phyloP scores from a whole-genome alignment of 768 basidiomycete genomes.

The Podaxis rugospora region DNA sequence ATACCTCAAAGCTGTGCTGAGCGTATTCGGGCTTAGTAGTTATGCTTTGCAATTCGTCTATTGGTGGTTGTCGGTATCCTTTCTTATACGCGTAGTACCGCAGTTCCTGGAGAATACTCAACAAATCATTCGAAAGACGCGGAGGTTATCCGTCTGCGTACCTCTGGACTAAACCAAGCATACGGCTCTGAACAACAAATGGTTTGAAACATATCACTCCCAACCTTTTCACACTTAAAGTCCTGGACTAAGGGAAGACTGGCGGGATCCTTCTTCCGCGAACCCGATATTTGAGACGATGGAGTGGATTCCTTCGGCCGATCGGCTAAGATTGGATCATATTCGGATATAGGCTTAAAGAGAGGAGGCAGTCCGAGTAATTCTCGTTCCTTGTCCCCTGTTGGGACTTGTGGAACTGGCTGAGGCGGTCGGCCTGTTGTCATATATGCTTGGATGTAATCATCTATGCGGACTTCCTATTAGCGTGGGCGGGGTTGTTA shows the following conservation, averaged over 20 bases:
- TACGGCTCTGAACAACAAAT: slow-evolving; percentile 11
- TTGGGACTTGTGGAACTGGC: slow-evolving; percentile 45
- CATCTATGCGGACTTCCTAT: slow-evolving; percentile 53
- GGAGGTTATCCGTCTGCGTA: neutral
- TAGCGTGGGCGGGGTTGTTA: neutral
- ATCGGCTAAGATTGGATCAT: slow-evolving; percentile 10
- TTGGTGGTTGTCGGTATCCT: slow-evolving; percentile 6
- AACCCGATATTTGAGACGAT: neutral
- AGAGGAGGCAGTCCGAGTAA: slow-evolving; percentile 44
- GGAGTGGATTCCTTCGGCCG: neutral
- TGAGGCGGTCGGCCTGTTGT: slow-evolving; percentile 42
- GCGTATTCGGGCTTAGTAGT: slow-evolving; percentile 9
- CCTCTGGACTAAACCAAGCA: slow-evolving; percentile 15
- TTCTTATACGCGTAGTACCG: slow-evolving; percentile 13
- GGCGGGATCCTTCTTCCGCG: slow-evolving; percentile 5
- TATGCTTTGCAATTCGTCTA: slow-evolving; percentile 9
- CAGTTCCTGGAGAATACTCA: slow-evolving; percentile 9
- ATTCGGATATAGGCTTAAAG: slow-evolving; percentile 36
- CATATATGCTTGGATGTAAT: slow-evolving; percentile 48
- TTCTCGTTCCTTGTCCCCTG: slow-evolving; percentile 36
- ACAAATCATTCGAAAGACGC: neutral
- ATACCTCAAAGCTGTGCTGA: slow-evolving; percentile 17
- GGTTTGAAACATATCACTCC: slow-evolving; percentile 11
- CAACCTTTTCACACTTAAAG: slow-evolving; percentile 11
- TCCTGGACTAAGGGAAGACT: slow-evolving; percentile 13